These are phyloP conservation scores for Hypoxylon sp. DNA, from an alignment of 2,329 filamentous ascomycete species.

Conservation along the genomic window DNA sequence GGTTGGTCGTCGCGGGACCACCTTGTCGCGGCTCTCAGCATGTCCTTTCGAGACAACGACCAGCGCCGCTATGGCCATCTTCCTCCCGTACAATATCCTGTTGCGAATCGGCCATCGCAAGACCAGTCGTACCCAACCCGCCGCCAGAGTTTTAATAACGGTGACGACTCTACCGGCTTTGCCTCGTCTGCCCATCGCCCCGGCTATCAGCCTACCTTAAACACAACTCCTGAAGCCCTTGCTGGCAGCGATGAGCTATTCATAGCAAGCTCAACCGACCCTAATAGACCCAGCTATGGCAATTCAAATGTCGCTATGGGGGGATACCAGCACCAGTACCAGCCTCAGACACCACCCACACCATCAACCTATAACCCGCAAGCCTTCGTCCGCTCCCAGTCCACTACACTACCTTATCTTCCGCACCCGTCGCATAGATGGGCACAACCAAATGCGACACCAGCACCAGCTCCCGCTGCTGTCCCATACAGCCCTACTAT, in stretches of 20 bases:
- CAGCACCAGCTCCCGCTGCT: no score
- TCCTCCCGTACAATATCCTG: conserved; percentile 73
- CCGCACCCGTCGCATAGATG: conserved; percentile 55
- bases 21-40: conserved; percentile 49
- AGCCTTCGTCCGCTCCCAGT: conserved; percentile 68
- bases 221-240: conserved; percentile 50
- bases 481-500: conserved; percentile 53
- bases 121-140: conserved; percentile 60
- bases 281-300: conserved; percentile 55
- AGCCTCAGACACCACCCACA: conserved; percentile 59
- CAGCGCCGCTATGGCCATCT: conserved; percentile 74
- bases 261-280: conserved; percentile 62
- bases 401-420: conserved; percentile 63
- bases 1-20: conserved; percentile 27
- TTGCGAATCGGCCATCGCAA: conserved; percentile 57
- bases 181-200: conserved; percentile 50
- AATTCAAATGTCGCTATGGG: conserved; percentile 60
- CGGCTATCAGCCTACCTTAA: conserved; percentile 47
- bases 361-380: conserved; percentile 77
- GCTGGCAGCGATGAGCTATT: conserved; percentile 71
- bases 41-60: conserved; percentile 74
- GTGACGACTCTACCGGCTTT: conserved; percentile 75
- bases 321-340: conserved; percentile 65
- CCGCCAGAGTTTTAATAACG: conserved; percentile 79
- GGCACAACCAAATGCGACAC: conserved; percentile 49